Conservation (phyloP, 2,329 filamentous ascomycete species). For the Chaetomium strumarium region DNA sequence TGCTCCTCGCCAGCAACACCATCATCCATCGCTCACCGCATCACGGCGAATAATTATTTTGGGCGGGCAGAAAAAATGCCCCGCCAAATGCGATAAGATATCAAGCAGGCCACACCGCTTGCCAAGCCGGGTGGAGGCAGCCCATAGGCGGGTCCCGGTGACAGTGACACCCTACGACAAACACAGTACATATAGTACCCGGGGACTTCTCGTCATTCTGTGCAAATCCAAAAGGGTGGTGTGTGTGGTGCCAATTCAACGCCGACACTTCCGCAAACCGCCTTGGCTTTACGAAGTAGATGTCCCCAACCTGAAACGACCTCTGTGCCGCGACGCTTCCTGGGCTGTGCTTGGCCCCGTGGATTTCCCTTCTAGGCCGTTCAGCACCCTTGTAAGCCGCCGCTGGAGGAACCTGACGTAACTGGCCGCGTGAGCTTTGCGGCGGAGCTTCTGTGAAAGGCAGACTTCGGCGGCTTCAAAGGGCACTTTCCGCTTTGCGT, state of each 20-base stretch:
- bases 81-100: constrained; percentile 25
- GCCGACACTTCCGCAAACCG: too few relatives aligned
- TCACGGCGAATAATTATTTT: constrained; percentile 20
- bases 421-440: constrained; percentile 22
- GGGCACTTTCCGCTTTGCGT: too few relatives aligned
- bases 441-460: constrained; percentile 20
- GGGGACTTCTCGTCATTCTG: too few relatives aligned
- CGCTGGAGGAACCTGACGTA: constrained; percentile 22
- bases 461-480: constrained; percentile 3
- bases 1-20: background rate
- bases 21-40: constrained; percentile 2
- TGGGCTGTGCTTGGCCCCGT: background rate
- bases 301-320: background rate
- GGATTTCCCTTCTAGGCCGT: too few relatives aligned
- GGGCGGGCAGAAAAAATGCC: constrained; percentile 22
- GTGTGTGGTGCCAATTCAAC: too few relatives aligned
- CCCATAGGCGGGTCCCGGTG: background rate
- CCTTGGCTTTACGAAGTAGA: too few relatives aligned
- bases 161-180: too few relatives aligned
- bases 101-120: constrained; percentile 10
- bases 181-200: too few relatives aligned
- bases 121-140: constrained; percentile 1
- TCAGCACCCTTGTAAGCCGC: background rate
- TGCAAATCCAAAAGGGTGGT: too few relatives aligned
- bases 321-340: background rate